Percentiles rank a stretch among this genome's conserved stretches.
Evolutionary conservation across 2,329 filamentous ascomycete species (phyloP).

Genomic region (Cladophialophora bantiana): DNA sequence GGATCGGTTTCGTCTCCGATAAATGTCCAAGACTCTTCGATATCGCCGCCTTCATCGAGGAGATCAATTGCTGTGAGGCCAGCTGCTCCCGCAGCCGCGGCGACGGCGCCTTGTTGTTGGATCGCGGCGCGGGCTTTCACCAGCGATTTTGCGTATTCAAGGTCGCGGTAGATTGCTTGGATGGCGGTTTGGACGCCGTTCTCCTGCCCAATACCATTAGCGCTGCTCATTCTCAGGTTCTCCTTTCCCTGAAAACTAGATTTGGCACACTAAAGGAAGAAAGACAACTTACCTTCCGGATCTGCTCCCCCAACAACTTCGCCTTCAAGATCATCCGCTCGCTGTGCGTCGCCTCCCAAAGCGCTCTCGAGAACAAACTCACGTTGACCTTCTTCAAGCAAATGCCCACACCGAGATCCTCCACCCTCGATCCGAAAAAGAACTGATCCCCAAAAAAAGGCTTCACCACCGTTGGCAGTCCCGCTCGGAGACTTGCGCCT

Average conservation of each 20-base stretch:
- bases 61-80: slow-evolving; percentile 44
- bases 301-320: slow-evolving; percentile 79
- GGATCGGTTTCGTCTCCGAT: slow-evolving; percentile 69
- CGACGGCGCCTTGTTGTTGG: slow-evolving; percentile 12
- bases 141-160: slow-evolving; percentile 88
- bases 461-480: slow-evolving; percentile 90
- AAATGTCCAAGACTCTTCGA: slow-evolving; percentile 91
- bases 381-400: slow-evolving; percentile 88
- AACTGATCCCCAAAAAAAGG: slow-evolving; percentile 98
- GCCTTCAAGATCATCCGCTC: slow-evolving; percentile 92
- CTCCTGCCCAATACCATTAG: slow-evolving; percentile 63
- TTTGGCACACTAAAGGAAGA: slow-evolving; percentile 7
- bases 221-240: background rate
- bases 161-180: slow-evolving; percentile 89
- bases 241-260: background rate
- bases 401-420: slow-evolving; percentile 91
- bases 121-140: slow-evolving; percentile 65
- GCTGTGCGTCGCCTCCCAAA: slow-evolving; percentile 91
- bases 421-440: slow-evolving; percentile 89
- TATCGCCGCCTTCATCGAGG: slow-evolving; percentile 55
- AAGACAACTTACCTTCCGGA: slow-evolving; percentile 73
- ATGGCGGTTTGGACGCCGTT: slow-evolving; percentile 89
- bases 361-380: slow-evolving; percentile 79
- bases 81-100: slow-evolving; percentile 41
- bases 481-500: slow-evolving; percentile 87